A percentile compares a stretch with the other conserved stretches of the same genome.
Conservation (phyloP, 2,329 filamentous ascomycete genomes). For the Talaromyces sp. region DNA sequence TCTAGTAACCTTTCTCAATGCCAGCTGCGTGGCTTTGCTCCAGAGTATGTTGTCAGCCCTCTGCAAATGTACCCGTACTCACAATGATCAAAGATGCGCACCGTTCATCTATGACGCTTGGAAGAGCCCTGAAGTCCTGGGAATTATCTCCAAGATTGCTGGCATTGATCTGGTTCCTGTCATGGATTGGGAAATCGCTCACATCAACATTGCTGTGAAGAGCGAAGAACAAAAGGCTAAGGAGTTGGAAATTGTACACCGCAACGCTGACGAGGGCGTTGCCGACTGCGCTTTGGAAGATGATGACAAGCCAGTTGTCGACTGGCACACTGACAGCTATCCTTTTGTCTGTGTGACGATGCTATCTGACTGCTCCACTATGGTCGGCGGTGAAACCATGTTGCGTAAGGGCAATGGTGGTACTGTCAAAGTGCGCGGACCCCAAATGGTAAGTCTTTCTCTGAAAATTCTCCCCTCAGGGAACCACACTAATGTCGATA, state of each 20-base stretch:
- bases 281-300: conserved; percentile 43
- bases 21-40: conserved; percentile 55
- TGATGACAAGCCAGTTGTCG: conserved; percentile 55
- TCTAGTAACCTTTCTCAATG: conserved; percentile 58
- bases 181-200: conserved; percentile 56
- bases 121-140: conserved; percentile 52
- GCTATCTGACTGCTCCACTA: conserved; percentile 60
- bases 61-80: background rate
- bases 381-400: conserved; percentile 64
- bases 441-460: conserved; percentile 51
- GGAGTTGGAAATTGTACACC: conserved; percentile 40
- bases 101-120: conserved; percentile 64
- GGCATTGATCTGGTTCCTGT: conserved; percentile 55
- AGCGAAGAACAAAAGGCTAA: conserved; percentile 47
- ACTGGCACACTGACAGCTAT: conserved; percentile 64
- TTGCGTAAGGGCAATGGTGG: conserved; percentile 54
- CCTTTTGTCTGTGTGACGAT: conserved; percentile 69
- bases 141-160: conserved; percentile 51
- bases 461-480: no score
- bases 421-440: conserved; percentile 58
- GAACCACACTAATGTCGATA: conserved; percentile 29
- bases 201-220: conserved; percentile 55
- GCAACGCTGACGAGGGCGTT: conserved; percentile 42
- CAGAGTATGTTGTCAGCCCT: conserved; percentile 46
- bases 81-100: conserved; percentile 47